Base-by-base conservation (phyloP, 257 asterid genomes). In the Handroanthus guayacan region DNA sequence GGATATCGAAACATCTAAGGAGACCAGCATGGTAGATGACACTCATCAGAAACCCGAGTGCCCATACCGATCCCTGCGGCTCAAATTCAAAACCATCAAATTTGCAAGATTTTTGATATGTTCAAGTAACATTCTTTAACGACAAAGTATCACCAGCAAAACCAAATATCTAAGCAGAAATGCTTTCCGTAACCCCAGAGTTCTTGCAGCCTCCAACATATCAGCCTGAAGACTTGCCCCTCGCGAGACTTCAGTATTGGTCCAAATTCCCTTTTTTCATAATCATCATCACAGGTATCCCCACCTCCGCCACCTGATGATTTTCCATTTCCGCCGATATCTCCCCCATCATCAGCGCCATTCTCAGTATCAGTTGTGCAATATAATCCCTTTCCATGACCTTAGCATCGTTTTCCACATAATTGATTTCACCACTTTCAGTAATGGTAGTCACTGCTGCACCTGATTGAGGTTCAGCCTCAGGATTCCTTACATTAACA, bases 181-280 rank as follows among this genome's bases (percentile, higher is more conserved):
- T 72, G 91, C 76, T 84, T 86, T 88, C 39, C 96, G 76, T 60
- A 95, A 76, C 48, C 99, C 99, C 48, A 84, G 83, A 18, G 91
- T 87, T 86, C 89, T 89, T 58, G 99, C 99, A 67, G 99, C 97
- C 82, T 91, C 97, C 71, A 95, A 76, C 98, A 95, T 95, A 83
- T 95, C 97, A 77, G 92, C 79, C 6, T 97, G 99, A 75, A 95
- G 97, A 68, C 64, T 85, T 3, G 93, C 89, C 61, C 98, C 97
- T 43, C 97, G 89, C 1, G 96, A 67, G 91, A 88, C 86, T 92
- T 95, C 80, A 95, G 74, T 9, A 95, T 6, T 0, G 97, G 97
- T 69, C 98, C 99, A 70, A 95, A 91, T 77, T 91, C 98, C 61
- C 84, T 83, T 55, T 88, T 97, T 60, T 91, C 97, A 25, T 82